A percentile compares a stretch with the other conserved stretches of the same genome.
These are phyloP conservation scores for Candida tallmaniae DNA, from an alignment of 805 yeast genomes.

Conservation along the genomic window DNA sequence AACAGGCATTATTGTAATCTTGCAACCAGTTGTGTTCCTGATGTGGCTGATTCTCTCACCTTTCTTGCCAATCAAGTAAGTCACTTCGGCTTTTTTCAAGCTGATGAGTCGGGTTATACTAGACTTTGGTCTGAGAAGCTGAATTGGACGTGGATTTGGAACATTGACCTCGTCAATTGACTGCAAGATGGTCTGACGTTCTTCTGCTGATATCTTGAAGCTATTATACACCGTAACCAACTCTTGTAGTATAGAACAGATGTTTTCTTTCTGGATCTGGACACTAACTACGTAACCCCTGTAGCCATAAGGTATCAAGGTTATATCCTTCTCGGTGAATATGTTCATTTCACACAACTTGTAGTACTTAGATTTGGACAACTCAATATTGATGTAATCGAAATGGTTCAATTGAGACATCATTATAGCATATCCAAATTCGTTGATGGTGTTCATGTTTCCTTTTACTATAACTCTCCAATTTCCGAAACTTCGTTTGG, in stretches of 20 bases:
- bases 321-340: conserved; percentile 1
- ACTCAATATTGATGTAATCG: conserved; percentile 7
- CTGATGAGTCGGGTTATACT: conserved; percentile 3
- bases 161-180: conserved; percentile 3
- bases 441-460: conserved; percentile 1
- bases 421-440: conserved; percentile 2
- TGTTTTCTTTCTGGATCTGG: conserved; percentile 4
- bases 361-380: conserved; percentile 1
- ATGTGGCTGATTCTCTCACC: conserved; percentile 20
- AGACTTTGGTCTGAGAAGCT: conserved; percentile 1
- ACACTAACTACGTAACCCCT: conserved; percentile 8
- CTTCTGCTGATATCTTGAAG: background rate
- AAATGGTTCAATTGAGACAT: conserved; percentile 3
- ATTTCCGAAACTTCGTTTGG: conserved; percentile 6
- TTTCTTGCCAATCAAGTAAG: conserved; percentile 21
- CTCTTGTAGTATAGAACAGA: conserved; percentile 4
- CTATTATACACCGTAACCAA: conserved; percentile 5
- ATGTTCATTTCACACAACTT: conserved; percentile 3
- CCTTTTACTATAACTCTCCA: conserved; percentile 8
- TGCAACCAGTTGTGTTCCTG: conserved; percentile 19
- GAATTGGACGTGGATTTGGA: background rate
- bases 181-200: conserved; percentile 4
- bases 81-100: conserved; percentile 18
- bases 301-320: conserved; percentile 8
- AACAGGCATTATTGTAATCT: conserved; percentile 17